phyloP scores from a whole-genome alignment of 306 rosid genomes.

The Luffa aegyptiaca region DNA sequence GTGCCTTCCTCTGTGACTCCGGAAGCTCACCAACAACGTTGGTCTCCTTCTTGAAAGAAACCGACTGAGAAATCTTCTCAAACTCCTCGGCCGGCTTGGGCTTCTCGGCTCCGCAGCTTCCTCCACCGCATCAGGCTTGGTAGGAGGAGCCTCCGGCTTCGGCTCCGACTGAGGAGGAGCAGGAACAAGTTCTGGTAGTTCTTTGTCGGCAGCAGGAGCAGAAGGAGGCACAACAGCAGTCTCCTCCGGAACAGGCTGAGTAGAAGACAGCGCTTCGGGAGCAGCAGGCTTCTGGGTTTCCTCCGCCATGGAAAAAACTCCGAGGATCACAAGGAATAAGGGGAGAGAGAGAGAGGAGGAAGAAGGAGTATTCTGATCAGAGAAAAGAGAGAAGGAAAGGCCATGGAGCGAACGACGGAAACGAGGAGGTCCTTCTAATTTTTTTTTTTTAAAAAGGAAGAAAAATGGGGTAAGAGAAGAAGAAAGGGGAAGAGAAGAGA shows the following conservation, averaged over 20 bases:
- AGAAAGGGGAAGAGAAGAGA: too few relatives aligned
- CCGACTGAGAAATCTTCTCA: slow-evolving; percentile 47
- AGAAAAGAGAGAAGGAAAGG: neutral
- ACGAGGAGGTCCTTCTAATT: too few relatives aligned
- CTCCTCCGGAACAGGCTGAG: slow-evolving; percentile 23
- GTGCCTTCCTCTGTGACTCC: slow-evolving; percentile 68
- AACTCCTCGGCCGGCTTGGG: slow-evolving; percentile 21
- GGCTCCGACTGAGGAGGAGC: neutral
- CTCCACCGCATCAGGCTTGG: slow-evolving; percentile 3
- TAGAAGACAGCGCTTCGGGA: slow-evolving; percentile 15
- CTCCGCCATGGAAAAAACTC: slow-evolving; percentile 42
- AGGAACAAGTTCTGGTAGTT: neutral
- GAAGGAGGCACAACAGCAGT: slow-evolving; percentile 8
- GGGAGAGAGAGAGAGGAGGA: neutral
- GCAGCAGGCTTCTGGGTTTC: slow-evolving; percentile 54
- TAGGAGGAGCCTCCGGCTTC: slow-evolving; percentile 11
- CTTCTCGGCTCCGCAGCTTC: slow-evolving; percentile 17
- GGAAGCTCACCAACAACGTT: slow-evolving; percentile 76
- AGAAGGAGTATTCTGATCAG: neutral
- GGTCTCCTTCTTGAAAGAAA: slow-evolving; percentile 87
- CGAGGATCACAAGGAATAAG: neutral
- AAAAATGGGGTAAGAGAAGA: too few relatives aligned
- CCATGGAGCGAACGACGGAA: too few relatives aligned
- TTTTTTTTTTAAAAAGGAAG: too few relatives aligned
- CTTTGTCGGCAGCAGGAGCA: slow-evolving; percentile 1